Conservation (phyloP, 176 grass and related monocot species). For the Cenchrus purpureus region DNA sequence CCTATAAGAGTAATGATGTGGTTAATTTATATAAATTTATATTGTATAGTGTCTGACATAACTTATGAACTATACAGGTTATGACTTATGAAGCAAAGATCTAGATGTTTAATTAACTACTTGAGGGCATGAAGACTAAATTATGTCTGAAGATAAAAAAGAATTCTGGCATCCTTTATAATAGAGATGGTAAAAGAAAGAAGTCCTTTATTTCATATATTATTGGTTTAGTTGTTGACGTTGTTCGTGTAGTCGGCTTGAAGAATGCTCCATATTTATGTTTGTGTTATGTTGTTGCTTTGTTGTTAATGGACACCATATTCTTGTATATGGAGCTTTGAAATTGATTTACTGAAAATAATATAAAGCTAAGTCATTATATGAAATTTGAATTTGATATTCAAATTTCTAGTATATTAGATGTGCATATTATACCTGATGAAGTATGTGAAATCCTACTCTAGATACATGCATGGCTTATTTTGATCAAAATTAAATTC, state of each 20-base stretch:
- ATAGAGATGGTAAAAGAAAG: neutral
- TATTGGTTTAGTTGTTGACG: neutral
- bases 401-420: neutral
- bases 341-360: neutral
- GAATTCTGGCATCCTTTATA: neutral
- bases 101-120: neutral
- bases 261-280: neutral
- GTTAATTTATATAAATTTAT: neutral
- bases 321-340: neutral
- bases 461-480: neutral
- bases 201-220: neutral
- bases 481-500: neutral
- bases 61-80: slow-evolving; percentile 25
- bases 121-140: neutral
- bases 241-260: neutral
- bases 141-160: neutral
- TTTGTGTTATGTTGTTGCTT: neutral
- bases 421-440: neutral
- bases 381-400: neutral
- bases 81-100: slow-evolving; percentile 23
- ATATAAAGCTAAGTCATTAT: neutral
- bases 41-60: neutral
- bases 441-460: neutral
- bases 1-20: no score
- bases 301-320: neutral